Base-by-base conservation (phyloP, 768 basidiomycete genomes). In the Tylopilus plumbeoviolaceoides region DNA sequence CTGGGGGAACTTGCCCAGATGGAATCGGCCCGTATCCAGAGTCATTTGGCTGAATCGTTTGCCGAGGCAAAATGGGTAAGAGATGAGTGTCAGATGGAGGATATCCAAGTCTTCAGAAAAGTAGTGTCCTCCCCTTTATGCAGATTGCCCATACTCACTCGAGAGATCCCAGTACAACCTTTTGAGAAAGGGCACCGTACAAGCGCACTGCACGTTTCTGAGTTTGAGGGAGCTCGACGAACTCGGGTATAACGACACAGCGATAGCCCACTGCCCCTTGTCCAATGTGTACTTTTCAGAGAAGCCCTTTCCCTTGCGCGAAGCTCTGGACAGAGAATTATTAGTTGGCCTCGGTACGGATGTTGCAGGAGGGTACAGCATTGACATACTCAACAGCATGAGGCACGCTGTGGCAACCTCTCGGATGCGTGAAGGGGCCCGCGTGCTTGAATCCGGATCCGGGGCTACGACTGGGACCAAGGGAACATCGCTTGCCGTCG, bases 171-270 rank as follows among this genome's bases (percentile, higher is more conserved):
- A 91, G 89, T 60, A 75, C 58, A 70, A 73, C 7, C 75, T 93
- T 5, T 70, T 92, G 44, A 85, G 82, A 1, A 62, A 75, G 1
- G 78, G 78, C 14, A 87, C 90, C 0, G 68, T 94, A 12, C 89
- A 92, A 74, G 92, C 91, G 0, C 93, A 95, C 66, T 95, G 92
- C 71, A 95, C 93, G 2, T 92, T 87, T 69, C 76, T 93, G 30
- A 64, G 71, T n/a, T 48, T 67, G 0, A 67, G 75, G 0, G 75
- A 82, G 31, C 73, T 92, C 11, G 64, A 71, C 0, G 76, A 74
- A 17, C 71, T 94, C 12, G 71, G 73, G 2, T 55, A 58, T 4
- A 66, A 64, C 25, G 80, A 82, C 15, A 81, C 84, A 1, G 75
- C 88, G 2, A 74, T 95, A 20, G 89, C 92, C 0, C 90, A 92